A percentile compares a stretch with the other conserved stretches of the same genome.
Conservation (phyloP, 495 filamentous ascomycete species). For the Elasticomyces elasticus region DNA sequence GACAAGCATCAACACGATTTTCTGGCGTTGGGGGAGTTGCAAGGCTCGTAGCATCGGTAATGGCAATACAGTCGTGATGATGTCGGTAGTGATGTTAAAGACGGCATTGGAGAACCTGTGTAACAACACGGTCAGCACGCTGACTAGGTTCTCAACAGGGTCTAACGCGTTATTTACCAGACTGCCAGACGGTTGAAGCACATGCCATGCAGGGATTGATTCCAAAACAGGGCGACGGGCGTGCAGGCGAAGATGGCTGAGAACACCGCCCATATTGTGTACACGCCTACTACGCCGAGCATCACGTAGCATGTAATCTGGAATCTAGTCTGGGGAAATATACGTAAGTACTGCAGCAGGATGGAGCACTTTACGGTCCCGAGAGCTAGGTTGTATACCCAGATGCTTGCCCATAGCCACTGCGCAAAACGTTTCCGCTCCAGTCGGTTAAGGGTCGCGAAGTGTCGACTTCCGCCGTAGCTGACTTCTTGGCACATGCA, state of each 20-base stretch:
- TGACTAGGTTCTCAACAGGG: not conserved
- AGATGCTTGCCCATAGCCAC: constrained; percentile 23
- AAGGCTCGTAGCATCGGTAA: constrained; percentile 24
- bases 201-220: constrained; percentile 16
- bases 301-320: constrained; percentile 17
- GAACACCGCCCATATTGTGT: constrained; percentile 23
- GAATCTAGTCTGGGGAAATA: constrained; percentile 20
- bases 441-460: constrained; percentile 5
- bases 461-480: constrained; percentile 24
- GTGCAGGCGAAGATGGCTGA: constrained; percentile 26
- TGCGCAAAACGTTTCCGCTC: constrained; percentile 2
- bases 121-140: not conserved
- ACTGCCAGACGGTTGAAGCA: constrained; percentile 39
- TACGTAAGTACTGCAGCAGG: constrained; percentile 25
- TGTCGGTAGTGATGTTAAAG: constrained; percentile 44
- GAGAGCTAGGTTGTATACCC: constrained; percentile 24
- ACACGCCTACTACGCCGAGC: constrained; percentile 20
- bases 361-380: constrained; percentile 24
- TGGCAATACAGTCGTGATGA: constrained; percentile 36
- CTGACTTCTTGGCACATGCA: constrained; percentile 13
- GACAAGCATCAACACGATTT: constrained; percentile 22
- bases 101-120: constrained; percentile 37
- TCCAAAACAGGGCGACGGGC: constrained; percentile 33
- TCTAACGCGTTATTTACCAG: constrained; percentile 27
- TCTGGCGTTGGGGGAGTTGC: constrained; percentile 24